Base-by-base conservation (phyloP, 2,329 filamentous ascomycete species). In the Trichoderma sp. region DNA sequence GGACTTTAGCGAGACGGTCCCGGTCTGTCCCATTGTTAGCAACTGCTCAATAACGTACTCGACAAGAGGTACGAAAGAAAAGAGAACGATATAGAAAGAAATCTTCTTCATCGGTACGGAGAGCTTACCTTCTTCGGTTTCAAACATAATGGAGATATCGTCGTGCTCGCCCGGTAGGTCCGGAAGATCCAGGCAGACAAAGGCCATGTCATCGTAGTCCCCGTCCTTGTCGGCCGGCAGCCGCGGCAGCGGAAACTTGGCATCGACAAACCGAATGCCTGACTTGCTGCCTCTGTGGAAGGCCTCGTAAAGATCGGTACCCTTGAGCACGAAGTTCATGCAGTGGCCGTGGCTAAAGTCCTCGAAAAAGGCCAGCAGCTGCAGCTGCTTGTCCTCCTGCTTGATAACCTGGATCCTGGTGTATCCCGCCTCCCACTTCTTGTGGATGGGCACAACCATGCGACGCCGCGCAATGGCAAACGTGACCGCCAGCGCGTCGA, bases 101-200 rank as follows among this genome's bases (percentile, higher is more conserved):
- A 41, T 41, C 10, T 47, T n/a, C 7, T 34, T 28, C 30, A 3
- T 12, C 6, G 17, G 44, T 52, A 10, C 28, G 48, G 12, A 34
- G 44, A 41, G 82, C 89, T 81, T 78, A 93, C 90, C 90, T 72
- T 84, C 81, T 74, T 92, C 90, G 52, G 83, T 88, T 69, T 96
- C 92, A 80, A 97, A 97, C 67, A 89, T 78, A 72, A 97, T 88
- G 12, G 89, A 85, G 70, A 97, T 92, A 78, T 97, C 93, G 75
- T 97, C 93, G 77, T 97, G 92, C 78, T 97, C 93, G 58, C 91
- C 91, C 1, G 93, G 91, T 76, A 96, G 91, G 71, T 97, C 93
- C 19, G 93, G 89, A 76, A 93, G 86, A 76, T 97, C 93, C 66
- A 97, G 78, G 74, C 91, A 95, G 45, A 96, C 84, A 78, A 94